Conservation (phyloP, 108 stramenopile species). For the Nannochloropsis gaditana region DNA sequence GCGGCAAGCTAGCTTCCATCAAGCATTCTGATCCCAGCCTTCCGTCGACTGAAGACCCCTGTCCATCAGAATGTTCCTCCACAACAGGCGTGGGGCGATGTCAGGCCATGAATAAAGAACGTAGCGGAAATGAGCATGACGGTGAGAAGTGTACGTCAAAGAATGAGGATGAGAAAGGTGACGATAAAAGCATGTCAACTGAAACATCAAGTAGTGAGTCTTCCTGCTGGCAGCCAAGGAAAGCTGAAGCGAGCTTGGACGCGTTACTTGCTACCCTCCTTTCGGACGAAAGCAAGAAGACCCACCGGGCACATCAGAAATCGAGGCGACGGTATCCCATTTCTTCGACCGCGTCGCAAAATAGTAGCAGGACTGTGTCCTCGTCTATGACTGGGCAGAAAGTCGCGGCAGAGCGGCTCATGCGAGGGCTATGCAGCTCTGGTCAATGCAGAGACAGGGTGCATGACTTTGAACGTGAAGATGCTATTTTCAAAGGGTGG, state of each 20-base stretch:
- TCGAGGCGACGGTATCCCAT: neutral
- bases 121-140: too few relatives aligned
- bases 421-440: neutral
- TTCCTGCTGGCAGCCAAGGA: too few relatives aligned
- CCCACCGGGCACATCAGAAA: neutral
- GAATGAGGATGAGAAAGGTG: too few relatives aligned
- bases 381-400: neutral
- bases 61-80: too few relatives aligned
- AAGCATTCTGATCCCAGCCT: neutral
- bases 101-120: too few relatives aligned
- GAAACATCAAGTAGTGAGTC: too few relatives aligned
- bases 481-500: too few relatives aligned
- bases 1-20: neutral
- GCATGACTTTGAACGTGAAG: too few relatives aligned
- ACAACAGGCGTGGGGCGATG: too few relatives aligned
- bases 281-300: neutral
- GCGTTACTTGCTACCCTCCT: neutral
- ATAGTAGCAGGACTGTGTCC: neutral
- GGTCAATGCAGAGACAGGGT: neutral
- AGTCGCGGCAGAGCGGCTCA: slow-evolving; percentile 4
- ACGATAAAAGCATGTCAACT: too few relatives aligned
- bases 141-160: too few relatives aligned
- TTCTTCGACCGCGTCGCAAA: neutral
- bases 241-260: neutral
- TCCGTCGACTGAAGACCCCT: too few relatives aligned